A percentile compares a stretch with the other conserved stretches of the same genome.
phyloP scores from a whole-genome alignment of 805 yeast genomes.

The Cyberlindnera mrakii region DNA sequence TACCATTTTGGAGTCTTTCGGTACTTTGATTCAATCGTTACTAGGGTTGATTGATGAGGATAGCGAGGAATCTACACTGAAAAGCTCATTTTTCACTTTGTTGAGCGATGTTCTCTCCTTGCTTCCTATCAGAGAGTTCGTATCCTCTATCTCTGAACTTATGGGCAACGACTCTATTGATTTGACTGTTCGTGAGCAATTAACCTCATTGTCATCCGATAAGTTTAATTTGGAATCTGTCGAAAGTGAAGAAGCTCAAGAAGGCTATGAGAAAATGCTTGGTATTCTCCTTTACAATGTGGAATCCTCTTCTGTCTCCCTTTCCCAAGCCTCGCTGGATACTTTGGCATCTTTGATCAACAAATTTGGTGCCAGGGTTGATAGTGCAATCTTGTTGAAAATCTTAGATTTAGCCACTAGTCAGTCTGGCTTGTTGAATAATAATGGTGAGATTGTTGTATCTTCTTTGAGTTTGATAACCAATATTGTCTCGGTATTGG shows the following conservation, averaged over 20 bases:
- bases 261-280: conserved; percentile 47
- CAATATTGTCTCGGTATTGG: conserved; percentile 64
- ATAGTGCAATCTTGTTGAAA: conserved; percentile 39
- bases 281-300: conserved; percentile 41
- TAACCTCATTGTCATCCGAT: conserved; percentile 54
- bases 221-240: conserved; percentile 67
- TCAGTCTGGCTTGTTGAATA: conserved; percentile 46
- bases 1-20: conserved; percentile 13
- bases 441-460: conserved; percentile 56
- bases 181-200: conserved; percentile 49
- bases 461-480: conserved; percentile 71
- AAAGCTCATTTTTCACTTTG: conserved; percentile 21
- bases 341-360: conserved; percentile 56
- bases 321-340: conserved; percentile 67
- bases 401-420: conserved; percentile 47
- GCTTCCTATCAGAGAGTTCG: conserved; percentile 71
- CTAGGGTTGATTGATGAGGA: conserved; percentile 18
- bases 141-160: conserved; percentile 49
- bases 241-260: conserved; percentile 41
- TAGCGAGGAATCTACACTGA: conserved; percentile 12
- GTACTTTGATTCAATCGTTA: conserved; percentile 16
- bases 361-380: conserved; percentile 52
- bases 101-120: conserved; percentile 60
- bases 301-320: conserved; percentile 28
- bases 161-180: conserved; percentile 26